Evolutionary conservation across 2,329 filamentous ascomycete species (phyloP).

Genomic region (Scytalidium sp.): DNA sequence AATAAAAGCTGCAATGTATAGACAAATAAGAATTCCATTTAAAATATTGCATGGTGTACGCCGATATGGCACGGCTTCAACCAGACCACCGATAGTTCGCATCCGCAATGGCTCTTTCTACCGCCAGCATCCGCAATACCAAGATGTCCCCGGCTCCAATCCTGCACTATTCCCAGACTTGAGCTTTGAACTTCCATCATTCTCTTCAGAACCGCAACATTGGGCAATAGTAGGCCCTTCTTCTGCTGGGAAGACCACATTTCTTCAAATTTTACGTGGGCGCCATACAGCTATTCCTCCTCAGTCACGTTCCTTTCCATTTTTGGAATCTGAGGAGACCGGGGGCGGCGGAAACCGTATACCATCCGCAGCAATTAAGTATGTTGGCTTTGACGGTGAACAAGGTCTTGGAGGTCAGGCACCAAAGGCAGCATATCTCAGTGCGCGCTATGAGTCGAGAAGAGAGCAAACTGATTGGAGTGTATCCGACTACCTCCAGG

Average conservation of each 20-base stretch:
- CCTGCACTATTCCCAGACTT: constrained; percentile 71
- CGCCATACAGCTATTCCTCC: constrained; percentile 74
- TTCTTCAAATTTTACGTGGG: constrained; percentile 76
- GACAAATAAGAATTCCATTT: constrained; percentile 3
- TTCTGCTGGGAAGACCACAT: constrained; percentile 74
- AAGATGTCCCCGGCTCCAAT: constrained; percentile 43
- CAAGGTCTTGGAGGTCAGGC: constrained; percentile 54
- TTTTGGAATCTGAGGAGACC: constrained; percentile 60
- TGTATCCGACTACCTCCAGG: constrained; percentile 74
- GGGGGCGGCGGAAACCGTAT: constrained; percentile 47
- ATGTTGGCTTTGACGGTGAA: constrained; percentile 87
- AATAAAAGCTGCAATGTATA: constrained; percentile 16
- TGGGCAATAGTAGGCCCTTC: constrained; percentile 87
- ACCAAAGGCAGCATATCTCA: constrained; percentile 75
- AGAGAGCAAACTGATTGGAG: constrained; percentile 87
- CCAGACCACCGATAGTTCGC: constrained; percentile 58
- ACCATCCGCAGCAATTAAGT: constrained; percentile 70
- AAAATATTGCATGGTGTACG: constrained; percentile 8
- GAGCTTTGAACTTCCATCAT: constrained; percentile 65
- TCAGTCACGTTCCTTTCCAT: constrained; percentile 73
- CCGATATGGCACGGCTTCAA: constrained; percentile 14
- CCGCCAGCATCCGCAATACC: constrained; percentile 63
- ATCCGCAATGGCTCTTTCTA: constrained; percentile 84
- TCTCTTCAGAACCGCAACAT: constrained; percentile 49
- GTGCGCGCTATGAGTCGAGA: constrained; percentile 84